Conservation (phyloP, 345 rosid species). For the Diplotaxis tenuifolia region DNA sequence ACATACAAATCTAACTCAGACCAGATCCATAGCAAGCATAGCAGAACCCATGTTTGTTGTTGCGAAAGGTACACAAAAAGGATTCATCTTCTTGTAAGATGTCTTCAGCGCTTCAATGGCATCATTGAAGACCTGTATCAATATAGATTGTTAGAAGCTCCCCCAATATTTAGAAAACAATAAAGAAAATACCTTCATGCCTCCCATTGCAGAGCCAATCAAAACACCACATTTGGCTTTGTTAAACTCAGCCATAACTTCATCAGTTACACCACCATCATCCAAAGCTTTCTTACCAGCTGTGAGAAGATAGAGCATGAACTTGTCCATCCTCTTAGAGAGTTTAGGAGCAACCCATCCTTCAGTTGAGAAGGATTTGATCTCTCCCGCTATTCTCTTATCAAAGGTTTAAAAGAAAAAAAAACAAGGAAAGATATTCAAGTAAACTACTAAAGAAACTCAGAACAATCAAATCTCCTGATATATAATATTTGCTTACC, state of each 20-base stretch:
- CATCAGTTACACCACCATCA: conserved; percentile 80
- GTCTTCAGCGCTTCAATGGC: conserved; percentile 86
- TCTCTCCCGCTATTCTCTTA: conserved; percentile 94
- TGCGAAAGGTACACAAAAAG: conserved; percentile 93
- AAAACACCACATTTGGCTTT: conserved; percentile 89
- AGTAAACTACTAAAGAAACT: conserved; percentile 8
- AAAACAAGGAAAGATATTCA: not conserved
- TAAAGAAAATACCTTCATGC: conserved; percentile 65
- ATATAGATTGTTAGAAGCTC: not conserved
- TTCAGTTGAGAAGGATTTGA: conserved; percentile 75
- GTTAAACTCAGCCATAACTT: conserved; percentile 71
- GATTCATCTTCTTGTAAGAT: conserved; percentile 92
- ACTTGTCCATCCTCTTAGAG: conserved; percentile 90
- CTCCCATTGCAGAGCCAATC: conserved; percentile 95
- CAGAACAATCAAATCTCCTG: not conserved
- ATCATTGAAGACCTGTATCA: conserved; percentile 77
- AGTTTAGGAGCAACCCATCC: conserved; percentile 90
- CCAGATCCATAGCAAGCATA: conserved; percentile 98
- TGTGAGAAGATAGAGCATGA: conserved; percentile 89
- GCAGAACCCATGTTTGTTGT: conserved; percentile 99
- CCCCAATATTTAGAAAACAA: not conserved
- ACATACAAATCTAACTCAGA: conserved; percentile 37
- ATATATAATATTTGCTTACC: conserved; percentile 41
- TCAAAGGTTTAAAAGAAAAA: not conserved
- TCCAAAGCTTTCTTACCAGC: conserved; percentile 96